phyloP scores from a whole-genome alignment of 2,329 filamentous ascomycete genomes.

The Microdochium paspali region DNA sequence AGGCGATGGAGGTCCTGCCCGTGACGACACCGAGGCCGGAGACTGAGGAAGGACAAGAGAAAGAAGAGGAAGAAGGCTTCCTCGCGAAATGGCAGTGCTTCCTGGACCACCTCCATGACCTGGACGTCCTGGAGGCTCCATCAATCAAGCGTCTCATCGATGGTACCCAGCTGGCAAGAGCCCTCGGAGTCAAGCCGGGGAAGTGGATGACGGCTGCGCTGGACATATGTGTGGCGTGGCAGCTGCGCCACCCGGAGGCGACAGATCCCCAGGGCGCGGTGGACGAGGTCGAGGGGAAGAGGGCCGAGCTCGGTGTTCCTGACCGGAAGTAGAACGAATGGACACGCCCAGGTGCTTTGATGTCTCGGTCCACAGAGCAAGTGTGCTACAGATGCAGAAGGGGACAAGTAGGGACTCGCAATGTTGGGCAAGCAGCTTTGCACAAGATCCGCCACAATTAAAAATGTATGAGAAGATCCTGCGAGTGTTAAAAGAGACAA shows the following conservation, averaged over 20 bases:
- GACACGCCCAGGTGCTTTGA: no score
- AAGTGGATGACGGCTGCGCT: constrained; percentile 79
- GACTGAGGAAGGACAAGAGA: constrained; percentile 26
- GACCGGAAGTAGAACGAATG: constrained; percentile 1
- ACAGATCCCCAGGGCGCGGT: constrained; percentile 50
- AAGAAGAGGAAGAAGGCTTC: constrained; percentile 22
- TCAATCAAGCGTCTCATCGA: constrained; percentile 58
- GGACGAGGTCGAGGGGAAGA: constrained; percentile 44
- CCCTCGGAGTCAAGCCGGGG: constrained; percentile 61
- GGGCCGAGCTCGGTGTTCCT: constrained; percentile 42
- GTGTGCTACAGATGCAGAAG: no score
- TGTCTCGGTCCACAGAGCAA: no score
- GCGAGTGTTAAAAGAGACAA: no score
- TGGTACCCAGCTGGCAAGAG: constrained; percentile 62
- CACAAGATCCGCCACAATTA: no score
- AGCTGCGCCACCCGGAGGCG: constrained; percentile 66
- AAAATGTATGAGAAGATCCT: no score
- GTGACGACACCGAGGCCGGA: constrained; percentile 3
- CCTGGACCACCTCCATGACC: constrained; percentile 40
- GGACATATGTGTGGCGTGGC: constrained; percentile 78
- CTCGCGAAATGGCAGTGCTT: constrained; percentile 43
- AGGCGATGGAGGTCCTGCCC: constrained; percentile 36
- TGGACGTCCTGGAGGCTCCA: constrained; percentile 49
- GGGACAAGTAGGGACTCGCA: no score
- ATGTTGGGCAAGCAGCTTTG: no score